These are phyloP conservation scores for Boletales sp. DNA, from an alignment of 768 basidiomycete species.

Conservation along the genomic window DNA sequence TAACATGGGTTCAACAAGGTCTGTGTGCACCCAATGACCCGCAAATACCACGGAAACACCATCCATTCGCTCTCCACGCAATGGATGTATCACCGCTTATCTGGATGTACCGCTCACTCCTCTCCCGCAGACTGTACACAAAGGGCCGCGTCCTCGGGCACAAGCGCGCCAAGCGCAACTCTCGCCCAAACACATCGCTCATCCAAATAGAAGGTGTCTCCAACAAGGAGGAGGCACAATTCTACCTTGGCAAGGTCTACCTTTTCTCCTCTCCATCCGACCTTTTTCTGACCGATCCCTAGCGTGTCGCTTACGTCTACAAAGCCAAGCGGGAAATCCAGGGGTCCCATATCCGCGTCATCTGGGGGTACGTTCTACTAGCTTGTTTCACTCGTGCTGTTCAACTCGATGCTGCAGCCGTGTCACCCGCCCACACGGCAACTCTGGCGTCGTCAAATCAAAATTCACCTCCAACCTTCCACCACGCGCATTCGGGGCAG, in stretches of 20 bases:
- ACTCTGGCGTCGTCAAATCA: slow-evolving; percentile 92
- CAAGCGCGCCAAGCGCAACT: slow-evolving; percentile 98
- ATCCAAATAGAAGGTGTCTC: slow-evolving; percentile 97
- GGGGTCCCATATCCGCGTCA: slow-evolving; percentile 94
- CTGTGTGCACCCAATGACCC: slow-evolving; percentile 31
- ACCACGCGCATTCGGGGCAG: slow-evolving; percentile 90
- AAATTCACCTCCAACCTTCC: slow-evolving; percentile 97
- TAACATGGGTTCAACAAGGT: slow-evolving; percentile 81
- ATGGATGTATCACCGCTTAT: slow-evolving; percentile 13
- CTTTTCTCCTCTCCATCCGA: background rate
- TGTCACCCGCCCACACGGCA: slow-evolving; percentile 91
- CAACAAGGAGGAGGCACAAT: slow-evolving; percentile 90
- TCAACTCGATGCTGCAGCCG: slow-evolving; percentile 47
- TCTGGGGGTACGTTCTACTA: slow-evolving; percentile 82
- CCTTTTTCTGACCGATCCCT: background rate
- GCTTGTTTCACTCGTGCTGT: background rate
- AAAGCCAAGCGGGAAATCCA: slow-evolving; percentile 91
- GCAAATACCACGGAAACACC: background rate
- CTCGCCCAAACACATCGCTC: slow-evolving; percentile 92
- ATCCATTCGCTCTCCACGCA: background rate
- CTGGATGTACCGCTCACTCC: slow-evolving; percentile 13
- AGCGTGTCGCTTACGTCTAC: slow-evolving; percentile 99
- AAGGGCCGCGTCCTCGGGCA: slow-evolving; percentile 97
- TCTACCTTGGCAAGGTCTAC: slow-evolving; percentile 97
- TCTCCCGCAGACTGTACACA: slow-evolving; percentile 70